Conservation (phyloP, 257 asterid species). For the Nicotiana sylvestris region DNA sequence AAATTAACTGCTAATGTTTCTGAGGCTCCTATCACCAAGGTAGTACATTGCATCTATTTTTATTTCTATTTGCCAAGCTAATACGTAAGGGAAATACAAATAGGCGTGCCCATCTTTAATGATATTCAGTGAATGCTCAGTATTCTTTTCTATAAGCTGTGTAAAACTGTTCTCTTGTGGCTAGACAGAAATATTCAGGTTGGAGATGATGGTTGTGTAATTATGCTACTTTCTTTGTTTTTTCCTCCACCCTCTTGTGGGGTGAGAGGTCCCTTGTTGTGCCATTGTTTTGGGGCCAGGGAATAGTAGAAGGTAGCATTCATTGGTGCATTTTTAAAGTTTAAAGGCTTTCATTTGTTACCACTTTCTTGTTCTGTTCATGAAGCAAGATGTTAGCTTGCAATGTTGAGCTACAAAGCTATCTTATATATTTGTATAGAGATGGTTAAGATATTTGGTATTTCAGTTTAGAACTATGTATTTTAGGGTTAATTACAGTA, state of each 20-base stretch:
- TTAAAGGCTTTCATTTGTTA: neutral
- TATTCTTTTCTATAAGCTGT: neutral
- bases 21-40: conserved; percentile 44
- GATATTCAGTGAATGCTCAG: neutral
- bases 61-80: neutral
- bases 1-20: conserved; percentile 34
- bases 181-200: neutral
- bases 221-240: neutral
- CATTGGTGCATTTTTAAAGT: neutral
- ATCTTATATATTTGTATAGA: neutral
- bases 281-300: conserved; percentile 1
- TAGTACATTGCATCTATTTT: conserved; percentile 15
- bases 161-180: neutral
- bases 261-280: neutral
- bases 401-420: neutral
- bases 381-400: neutral
- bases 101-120: neutral
- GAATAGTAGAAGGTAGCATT: neutral
- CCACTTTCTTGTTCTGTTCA: neutral
- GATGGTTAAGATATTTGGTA: neutral
- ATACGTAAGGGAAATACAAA: neutral
- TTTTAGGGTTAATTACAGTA: too few relatives aligned
- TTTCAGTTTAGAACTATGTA: neutral
- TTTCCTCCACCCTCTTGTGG: neutral
- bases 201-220: neutral